Evolutionary conservation across 2,329 filamentous ascomycete genomes (phyloP).

Genomic region (Ambrosiella beaveri): DNA sequence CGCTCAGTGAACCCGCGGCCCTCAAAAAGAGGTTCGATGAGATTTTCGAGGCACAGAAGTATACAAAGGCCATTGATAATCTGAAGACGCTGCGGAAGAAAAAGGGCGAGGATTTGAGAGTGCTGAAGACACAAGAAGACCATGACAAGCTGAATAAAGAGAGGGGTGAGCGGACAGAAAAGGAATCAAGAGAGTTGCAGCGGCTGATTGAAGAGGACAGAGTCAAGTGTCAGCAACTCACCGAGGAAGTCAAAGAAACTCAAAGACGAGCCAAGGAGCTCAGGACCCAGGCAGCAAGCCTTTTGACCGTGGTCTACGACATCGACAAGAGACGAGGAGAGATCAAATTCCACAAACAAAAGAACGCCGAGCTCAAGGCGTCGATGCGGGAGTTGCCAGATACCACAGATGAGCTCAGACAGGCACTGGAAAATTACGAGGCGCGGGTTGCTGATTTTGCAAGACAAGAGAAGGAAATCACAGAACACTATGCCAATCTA

Average conservation of each 20-base stretch:
- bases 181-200: constrained; percentile 45
- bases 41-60: constrained; percentile 93
- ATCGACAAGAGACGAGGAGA: constrained; percentile 63
- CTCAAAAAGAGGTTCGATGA: constrained; percentile 94
- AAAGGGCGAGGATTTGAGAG: constrained; percentile 56
- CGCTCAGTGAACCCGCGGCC: constrained; percentile 68
- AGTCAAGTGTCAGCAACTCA: constrained; percentile 39
- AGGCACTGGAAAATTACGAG: constrained; percentile 60
- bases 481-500: constrained; percentile 48
- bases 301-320: constrained; percentile 55
- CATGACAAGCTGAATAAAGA: constrained; percentile 74
- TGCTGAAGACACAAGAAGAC: constrained; percentile 56
- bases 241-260: constrained; percentile 43
- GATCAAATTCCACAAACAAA: constrained; percentile 50
- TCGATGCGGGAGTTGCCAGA: constrained; percentile 65
- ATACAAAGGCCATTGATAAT: constrained; percentile 93
- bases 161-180: constrained; percentile 55
- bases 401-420: constrained; percentile 57
- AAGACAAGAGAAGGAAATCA: constrained; percentile 44
- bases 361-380: constrained; percentile 49
- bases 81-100: constrained; percentile 75
- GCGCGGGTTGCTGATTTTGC: constrained; percentile 50
- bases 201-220: constrained; percentile 46
- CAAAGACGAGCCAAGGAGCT: constrained; percentile 43
- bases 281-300: constrained; percentile 55